Evolutionary conservation across 768 basidiomycete species (phyloP), one percentile per base, ranked within the genome.

Genomic region (Punctularia strigosozonata): DNA sequence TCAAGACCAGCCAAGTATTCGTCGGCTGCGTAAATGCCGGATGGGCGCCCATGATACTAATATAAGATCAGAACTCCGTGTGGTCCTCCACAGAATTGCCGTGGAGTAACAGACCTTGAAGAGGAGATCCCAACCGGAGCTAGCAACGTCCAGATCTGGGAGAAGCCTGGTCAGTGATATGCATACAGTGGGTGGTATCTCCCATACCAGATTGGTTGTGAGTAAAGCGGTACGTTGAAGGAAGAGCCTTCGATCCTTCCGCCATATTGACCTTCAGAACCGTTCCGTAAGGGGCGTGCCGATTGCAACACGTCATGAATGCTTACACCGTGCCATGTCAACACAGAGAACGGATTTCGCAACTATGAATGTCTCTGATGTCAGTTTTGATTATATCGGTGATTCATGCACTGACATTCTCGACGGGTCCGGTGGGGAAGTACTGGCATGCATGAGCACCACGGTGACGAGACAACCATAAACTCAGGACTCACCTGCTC

Each of bases 131-230:
- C 73, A 73, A 5, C 70, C 71, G 31, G 53, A 44, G 45, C 71
- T 73, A 12, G 70, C 69, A 6, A 53, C 52, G 39, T 71, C 64
- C 14, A 75, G 56, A 47, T 73, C 72, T 71, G 41, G 6, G 18
- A 24, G 10, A 22, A 21, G 6, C 5, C 30, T 24, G 4, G 32
- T 18, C 19, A 41, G n/a, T 28, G 24, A 22, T 17, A 13, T 14
- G 20, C 14, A 22, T 13, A 15, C 5, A 39, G 10, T 18, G 28
- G 36, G 37, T 7, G 17, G 19, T 10, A 40, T n/a, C n/a, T n/a
- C n/a, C n/a, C n/a, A n/a, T n/a, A 73, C 72, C 69, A n/a, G 69
- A 65, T 44, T 71, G 64, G 46, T 75, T 73, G 43, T 72, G 68
- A 2, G 70, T 71, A 49, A 73, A 73, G 17, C 72, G 63, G 41